Evolutionary conservation across 225 moss, liverwort and hornwort species (phyloP).

Genomic region (Pleurozium schreberi): DNA sequence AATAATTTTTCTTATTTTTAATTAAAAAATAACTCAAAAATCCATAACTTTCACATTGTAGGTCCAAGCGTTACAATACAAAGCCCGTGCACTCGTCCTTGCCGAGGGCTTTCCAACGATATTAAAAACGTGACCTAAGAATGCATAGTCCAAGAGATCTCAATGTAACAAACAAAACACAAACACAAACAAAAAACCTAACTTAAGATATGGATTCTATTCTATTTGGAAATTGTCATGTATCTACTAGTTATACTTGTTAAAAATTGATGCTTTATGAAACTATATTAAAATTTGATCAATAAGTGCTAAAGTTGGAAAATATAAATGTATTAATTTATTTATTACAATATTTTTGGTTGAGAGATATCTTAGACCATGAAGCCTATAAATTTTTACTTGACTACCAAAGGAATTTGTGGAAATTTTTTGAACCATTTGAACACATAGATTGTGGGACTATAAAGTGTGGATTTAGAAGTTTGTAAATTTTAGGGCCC

Average conservation of each 20-base stretch:
- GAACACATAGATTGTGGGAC: accelerated
- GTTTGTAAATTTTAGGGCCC: accelerated
- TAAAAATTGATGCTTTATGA: background rate
- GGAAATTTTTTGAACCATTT: background rate
- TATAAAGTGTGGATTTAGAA: background rate
- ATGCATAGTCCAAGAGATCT: too few relatives aligned
- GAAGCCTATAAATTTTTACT: background rate
- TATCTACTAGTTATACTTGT: background rate
- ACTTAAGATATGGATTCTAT: too few relatives aligned
- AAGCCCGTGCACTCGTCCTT: too few relatives aligned
- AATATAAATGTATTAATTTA: too few relatives aligned
- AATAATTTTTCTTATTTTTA: too few relatives aligned
- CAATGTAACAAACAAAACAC: too few relatives aligned
- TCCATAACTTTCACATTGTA: too few relatives aligned
- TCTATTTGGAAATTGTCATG: accelerated
- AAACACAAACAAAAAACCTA: too few relatives aligned
- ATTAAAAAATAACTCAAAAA: too few relatives aligned
- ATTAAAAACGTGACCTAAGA: too few relatives aligned
- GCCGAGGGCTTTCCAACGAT: too few relatives aligned
- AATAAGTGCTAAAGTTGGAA: background rate
- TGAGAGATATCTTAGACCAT: background rate
- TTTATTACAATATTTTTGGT: background rate
- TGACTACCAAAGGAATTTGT: background rate
- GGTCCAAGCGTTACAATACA: too few relatives aligned
- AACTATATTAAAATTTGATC: background rate